Base-by-base conservation (phyloP, 1,139 yeast genomes). In the Candida mesenterica region DNA sequence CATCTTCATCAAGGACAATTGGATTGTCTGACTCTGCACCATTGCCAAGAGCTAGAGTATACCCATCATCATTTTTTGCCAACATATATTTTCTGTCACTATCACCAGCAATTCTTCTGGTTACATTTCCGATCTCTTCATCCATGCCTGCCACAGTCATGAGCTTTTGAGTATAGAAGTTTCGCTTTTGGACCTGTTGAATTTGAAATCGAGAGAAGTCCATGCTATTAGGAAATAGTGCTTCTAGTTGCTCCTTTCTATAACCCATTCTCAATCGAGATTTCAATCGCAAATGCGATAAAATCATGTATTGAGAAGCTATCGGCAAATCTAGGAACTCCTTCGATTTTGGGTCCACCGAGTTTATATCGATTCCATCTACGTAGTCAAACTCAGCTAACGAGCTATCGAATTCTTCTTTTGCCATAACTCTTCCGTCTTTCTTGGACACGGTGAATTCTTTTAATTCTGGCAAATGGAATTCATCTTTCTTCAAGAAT, bases 211-310 rank as follows among this genome's bases (percentile, higher is more conserved):
- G 81, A 13, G 97, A 89, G 52, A 94, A 94, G 41, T 89, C 97
- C 78, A 87, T 74, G 38, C 89, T 77, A 50, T 86, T 73, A 0
- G 96, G 94, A 50, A 92, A 94, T 40, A 88, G 64, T 3, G 75
- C 66, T 45, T 87, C 86, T 19, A 94, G 64, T 52, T 94, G 97
- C 12, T 86, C 92, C 41, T 88, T 87, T 0, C 90, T 72, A 53
- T 84, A 88, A 0, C 99, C 99, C 95, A 94, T 83, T 64, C 99
- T 79, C 55, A 94, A 73, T 38, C 99, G 66, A 0, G 97, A 90
- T 43, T 88, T 74, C 24, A 89, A 64, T 37, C 99, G 61, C 14
- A 95, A 74, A 38, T 88, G 88, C 8, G 92, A 87, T 17, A 94
- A 62, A 2, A 89, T 77, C 76, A 88, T 88, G 53, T 92, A 94